These are phyloP conservation scores for Paramecium tetraurelia DNA, from an alignment of 73 alveolate genomes.

Conservation along the genomic window DNA sequence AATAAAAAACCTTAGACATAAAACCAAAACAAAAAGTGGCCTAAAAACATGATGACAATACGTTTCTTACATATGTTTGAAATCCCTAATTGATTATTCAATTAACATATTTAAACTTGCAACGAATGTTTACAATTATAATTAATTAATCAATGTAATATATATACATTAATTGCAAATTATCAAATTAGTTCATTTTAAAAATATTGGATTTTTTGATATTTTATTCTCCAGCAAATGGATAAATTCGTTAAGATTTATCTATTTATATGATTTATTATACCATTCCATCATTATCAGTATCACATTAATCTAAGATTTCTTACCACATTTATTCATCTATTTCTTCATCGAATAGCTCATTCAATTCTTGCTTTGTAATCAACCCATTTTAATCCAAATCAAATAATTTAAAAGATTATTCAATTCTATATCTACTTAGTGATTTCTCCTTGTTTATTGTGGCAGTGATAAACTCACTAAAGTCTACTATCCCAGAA, in stretches of 20 bases:
- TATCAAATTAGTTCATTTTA: background rate
- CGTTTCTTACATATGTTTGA: background rate
- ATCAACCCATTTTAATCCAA: slow-evolving; percentile 38
- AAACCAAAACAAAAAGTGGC: background rate
- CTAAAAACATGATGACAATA: background rate
- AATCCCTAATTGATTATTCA: background rate
- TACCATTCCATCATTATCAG: slow-evolving; percentile 39
- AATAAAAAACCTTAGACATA: slow-evolving; percentile 16
- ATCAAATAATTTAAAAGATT: slow-evolving; percentile 38
- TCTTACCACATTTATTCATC: slow-evolving; percentile 47
- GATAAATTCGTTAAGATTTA: background rate
- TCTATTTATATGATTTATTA: background rate
- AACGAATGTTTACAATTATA: background rate
- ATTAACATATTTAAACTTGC: background rate
- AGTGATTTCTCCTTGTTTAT: background rate
- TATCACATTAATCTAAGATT: slow-evolving; percentile 7
- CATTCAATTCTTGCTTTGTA: background rate
- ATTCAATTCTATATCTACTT: slow-evolving; percentile 12
- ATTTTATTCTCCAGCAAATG: background rate
- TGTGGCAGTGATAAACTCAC: slow-evolving; percentile 37
- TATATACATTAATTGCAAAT: background rate
- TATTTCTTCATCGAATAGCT: slow-evolving; percentile 29
- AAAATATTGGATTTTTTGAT: background rate
- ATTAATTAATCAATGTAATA: no score
- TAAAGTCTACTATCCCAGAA: slow-evolving; percentile 35